Evolutionary conservation across 1,284 basidiomycete species (phyloP), one percentile per base, ranked within the genome.

Genomic region (Trichosporon sp.): DNA sequence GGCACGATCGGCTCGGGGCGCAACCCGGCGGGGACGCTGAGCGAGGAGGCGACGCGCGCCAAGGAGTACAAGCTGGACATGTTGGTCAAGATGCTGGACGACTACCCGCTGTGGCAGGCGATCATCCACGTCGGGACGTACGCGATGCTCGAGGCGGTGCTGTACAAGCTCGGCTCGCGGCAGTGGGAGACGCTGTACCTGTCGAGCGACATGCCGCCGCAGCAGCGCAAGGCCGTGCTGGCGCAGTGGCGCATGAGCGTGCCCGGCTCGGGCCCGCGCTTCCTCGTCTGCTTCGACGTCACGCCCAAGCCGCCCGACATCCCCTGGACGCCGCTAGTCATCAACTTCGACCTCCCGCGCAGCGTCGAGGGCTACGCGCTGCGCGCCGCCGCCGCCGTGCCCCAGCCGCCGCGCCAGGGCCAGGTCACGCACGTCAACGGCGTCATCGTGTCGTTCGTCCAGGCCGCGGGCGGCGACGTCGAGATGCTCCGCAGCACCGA

Each of bases 41-140:
- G 76, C 80, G 90, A 92, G 13, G 93, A 95, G 83, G 93, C 89
- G 60, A 88, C 89, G 13, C 91, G 93, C 80, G 94, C 94, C 42
- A 88, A 93, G 72, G 95, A 98, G 83, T 98, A 95, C 92, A 99
- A 99, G 84, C 86, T 99, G 65, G 95, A 99, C 78, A 95, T 94
- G 18, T 86, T 99, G 38, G 90, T 92, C 27, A 96, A 98, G 81
- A 86, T 98, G 71, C 90, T 97, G 74, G 93, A 96, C 64, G 95
- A 98, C 79, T 88, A 83, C 68, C 79, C 82, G 12, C 77, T 85
- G 9, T 85, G 86, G 64, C 92, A 95, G 75, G 92, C 91, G 0
- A 90, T 96, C 70, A 91, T 96, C 56, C 92, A 95, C 77, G 93
- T 96, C 35, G 93, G 93, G 4, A 92, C 92, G 1, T 89, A 92